Percentiles rank a stretch among this genome's conserved stretches.
These are phyloP conservation scores for Peterozyma xylosa DNA, from an alignment of 805 yeast species.

Conservation along the genomic window DNA sequence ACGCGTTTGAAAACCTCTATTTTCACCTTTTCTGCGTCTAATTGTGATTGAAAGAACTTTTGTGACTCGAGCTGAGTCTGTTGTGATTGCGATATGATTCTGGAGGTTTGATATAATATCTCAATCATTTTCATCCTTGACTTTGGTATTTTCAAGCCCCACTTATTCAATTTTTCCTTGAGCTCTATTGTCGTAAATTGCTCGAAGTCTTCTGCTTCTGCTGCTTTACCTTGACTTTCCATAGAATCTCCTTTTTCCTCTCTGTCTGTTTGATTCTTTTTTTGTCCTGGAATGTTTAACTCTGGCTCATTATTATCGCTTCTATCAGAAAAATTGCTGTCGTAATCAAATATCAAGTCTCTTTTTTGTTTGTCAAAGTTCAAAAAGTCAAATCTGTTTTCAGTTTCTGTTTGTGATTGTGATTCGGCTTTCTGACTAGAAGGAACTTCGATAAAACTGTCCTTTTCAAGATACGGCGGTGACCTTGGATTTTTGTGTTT, in stretches of 20 bases:
- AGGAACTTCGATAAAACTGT: slow-evolving; percentile 5
- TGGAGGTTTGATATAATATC: slow-evolving; percentile 16
- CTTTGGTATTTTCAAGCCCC: slow-evolving; percentile 31
- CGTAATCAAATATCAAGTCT: not conserved
- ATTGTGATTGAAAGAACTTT: slow-evolving; percentile 11
- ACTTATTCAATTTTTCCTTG: slow-evolving; percentile 18
- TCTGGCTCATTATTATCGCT: not conserved
- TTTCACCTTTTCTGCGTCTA: slow-evolving; percentile 8
- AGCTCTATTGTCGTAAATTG: slow-evolving; percentile 13
- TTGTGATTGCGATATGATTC: slow-evolving; percentile 12
- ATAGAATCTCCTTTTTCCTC: not conserved
- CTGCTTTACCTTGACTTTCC: not conserved
- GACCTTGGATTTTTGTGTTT: not conserved
- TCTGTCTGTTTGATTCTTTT: not conserved
- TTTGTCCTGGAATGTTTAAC: not conserved
- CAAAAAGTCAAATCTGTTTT: not conserved
- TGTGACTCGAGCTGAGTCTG: slow-evolving; percentile 10
- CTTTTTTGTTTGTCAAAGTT: too few species aligned
- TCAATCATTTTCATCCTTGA: slow-evolving; percentile 26
- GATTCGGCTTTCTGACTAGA: slow-evolving; percentile 6
- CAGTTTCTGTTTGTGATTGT: not conserved
- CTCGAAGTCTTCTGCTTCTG: slow-evolving; percentile 10
- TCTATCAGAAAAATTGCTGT: not conserved
- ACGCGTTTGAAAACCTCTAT: slow-evolving; percentile 12
- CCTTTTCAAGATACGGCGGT: slow-evolving; percentile 1